phyloP scores from a whole-genome alignment of 139 green algal genomes.

The Edaphochlamys debaryana region DNA sequence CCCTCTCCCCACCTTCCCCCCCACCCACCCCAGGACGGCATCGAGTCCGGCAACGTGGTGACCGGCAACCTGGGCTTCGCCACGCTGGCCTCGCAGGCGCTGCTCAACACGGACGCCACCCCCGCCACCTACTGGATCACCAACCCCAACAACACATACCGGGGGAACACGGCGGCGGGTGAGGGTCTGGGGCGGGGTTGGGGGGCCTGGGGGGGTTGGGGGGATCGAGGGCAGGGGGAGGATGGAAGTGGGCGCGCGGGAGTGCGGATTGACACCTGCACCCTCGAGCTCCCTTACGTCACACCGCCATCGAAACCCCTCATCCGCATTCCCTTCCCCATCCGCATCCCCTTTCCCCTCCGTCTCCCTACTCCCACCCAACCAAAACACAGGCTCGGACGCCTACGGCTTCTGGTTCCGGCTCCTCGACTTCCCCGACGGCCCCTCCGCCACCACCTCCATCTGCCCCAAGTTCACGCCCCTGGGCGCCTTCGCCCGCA shows the following conservation, averaged over 20 bases:
- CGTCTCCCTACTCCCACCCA: too few species aligned
- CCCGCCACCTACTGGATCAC: slow-evolving; percentile 87
- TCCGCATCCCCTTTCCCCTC: too few species aligned
- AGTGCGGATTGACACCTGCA: too few species aligned
- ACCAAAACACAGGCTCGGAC: slow-evolving; percentile 2
- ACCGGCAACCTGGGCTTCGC: slow-evolving; percentile 73
- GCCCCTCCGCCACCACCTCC: slow-evolving; percentile 30
- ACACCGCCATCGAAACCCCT: too few species aligned
- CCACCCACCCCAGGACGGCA: neutral
- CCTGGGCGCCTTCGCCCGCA: slow-evolving; percentile 58
- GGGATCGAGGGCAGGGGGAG: too few species aligned
- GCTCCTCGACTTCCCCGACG: slow-evolving; percentile 40
- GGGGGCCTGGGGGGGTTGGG: too few species aligned
- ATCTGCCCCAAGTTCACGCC: slow-evolving; percentile 63
- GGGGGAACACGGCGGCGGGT: neutral
- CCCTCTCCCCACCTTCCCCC: too few species aligned
- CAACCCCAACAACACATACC: slow-evolving; percentile 75
- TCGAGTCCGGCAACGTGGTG: slow-evolving; percentile 43
- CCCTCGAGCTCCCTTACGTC: too few species aligned
- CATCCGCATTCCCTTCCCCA: too few species aligned
- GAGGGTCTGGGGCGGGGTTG: too few species aligned
- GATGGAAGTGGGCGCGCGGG: too few species aligned
- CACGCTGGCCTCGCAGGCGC: slow-evolving; percentile 54
- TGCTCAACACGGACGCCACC: slow-evolving; percentile 77
- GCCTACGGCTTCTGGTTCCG: slow-evolving; percentile 11